phyloP scores from a whole-genome alignment of 192 early-diverging fungal species.

The Coemansia sp. region DNA sequence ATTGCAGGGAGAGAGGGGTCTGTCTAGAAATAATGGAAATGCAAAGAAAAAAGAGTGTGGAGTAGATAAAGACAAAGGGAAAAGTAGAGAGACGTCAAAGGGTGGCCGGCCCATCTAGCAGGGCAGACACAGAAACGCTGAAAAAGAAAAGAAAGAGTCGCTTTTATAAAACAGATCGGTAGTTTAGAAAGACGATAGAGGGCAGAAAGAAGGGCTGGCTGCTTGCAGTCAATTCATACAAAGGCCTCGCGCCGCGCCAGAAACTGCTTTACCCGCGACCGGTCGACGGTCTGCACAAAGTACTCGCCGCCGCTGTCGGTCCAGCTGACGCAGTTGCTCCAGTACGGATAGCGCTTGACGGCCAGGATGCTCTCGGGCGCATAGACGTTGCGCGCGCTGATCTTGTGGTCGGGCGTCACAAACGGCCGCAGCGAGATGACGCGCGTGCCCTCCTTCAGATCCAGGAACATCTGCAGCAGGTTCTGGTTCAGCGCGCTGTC shows the following conservation, averaged over 20 bases:
- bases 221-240: background rate
- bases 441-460: constrained; percentile 81
- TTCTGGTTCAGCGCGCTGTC: constrained; percentile 78
- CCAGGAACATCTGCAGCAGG: constrained; percentile 81
- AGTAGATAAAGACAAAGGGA: too few relatives aligned
- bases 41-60: too few relatives aligned
- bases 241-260: constrained; percentile 11
- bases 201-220: too few relatives aligned
- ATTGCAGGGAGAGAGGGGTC: too few relatives aligned
- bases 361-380: constrained; percentile 68
- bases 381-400: constrained; percentile 68
- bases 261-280: constrained; percentile 48
- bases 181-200: too few relatives aligned
- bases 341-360: constrained; percentile 64
- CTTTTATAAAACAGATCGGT: too few relatives aligned
- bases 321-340: constrained; percentile 73
- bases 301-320: constrained; percentile 75
- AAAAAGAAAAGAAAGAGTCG: too few relatives aligned
- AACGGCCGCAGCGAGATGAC: constrained; percentile 87
- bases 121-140: too few relatives aligned
- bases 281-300: constrained; percentile 77
- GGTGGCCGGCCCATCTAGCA: too few relatives aligned
- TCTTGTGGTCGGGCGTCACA: constrained; percentile 72
- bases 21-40: too few relatives aligned
- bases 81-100: too few relatives aligned